Evolutionary conservation across 371 early-diverging fungal genomes (phyloP), one percentile per base, ranked within the genome.

Genomic region (Batkoa obscura): DNA sequence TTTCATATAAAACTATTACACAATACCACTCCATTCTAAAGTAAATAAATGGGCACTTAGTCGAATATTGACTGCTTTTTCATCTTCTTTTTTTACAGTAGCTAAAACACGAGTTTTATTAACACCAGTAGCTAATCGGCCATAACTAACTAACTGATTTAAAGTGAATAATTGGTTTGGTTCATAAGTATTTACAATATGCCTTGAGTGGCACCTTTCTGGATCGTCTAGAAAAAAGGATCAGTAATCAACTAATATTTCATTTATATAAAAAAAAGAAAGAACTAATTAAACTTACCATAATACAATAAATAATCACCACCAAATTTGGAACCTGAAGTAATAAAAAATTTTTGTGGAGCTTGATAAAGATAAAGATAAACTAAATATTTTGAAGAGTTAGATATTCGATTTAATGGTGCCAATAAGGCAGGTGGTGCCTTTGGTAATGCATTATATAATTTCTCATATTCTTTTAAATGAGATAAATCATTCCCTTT

Each of bases 281-380:
- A 12, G 43, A 13, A 13, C 15, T 13, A 15, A 15, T 15, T 42
- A 9, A 47, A 30, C 48, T 47, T 47, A 47, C 48, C 48, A 30
- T 47, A 47, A n/a, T 47, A 47, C 23, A 47, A 32, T 32, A 47
- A 47, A 30, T 23, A 47, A 30, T 47, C 48, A 12, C 48, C 48
- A 15, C 48, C 48, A 30, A 47, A 47, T 47, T 47, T 47, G n/a
- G 48, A 47, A 30, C 48, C 48, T 10, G 48, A 47, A 6, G 48
- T 47, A 6, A 47, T 47, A 30, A 9, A 47, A 10, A 47, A 30
- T 15, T 47, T 47, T 30, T 47, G 4, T 12, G 48, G 48, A 23
- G 31, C 15, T 15, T 15, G 8, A 30, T 47, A 47, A 6, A 47
- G 48, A 30, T 47, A 47, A 23, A 6, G 23, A 30, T 47, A 47